Percentiles rank a stretch among this genome's conserved stretches.
phyloP scores from a whole-genome alignment of 305 asterid genomes.

The Fraxinus sp. region DNA sequence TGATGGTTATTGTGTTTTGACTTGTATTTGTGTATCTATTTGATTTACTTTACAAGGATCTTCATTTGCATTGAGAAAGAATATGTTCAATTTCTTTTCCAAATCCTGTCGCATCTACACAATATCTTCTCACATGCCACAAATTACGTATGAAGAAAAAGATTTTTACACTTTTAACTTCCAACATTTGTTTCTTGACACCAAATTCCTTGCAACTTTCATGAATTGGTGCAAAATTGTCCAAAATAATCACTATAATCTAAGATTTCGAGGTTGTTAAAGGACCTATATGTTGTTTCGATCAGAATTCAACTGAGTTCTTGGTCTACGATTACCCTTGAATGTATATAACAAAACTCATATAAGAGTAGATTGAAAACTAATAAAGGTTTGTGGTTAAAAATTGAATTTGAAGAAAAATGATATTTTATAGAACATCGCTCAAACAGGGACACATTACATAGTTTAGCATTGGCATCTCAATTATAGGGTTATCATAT shows the following conservation, averaged over 20 bases:
- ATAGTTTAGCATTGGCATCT: neutral
- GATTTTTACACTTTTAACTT: neutral
- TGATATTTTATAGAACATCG: no score
- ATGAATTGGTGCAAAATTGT: neutral
- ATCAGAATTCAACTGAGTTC: neutral
- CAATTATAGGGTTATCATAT: neutral
- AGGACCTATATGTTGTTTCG: neutral
- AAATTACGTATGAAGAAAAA: neutral
- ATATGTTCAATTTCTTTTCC: neutral
- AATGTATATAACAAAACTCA: neutral
- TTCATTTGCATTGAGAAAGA: conserved; percentile 2
- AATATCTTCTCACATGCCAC: neutral
- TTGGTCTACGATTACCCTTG: neutral
- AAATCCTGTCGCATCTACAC: neutral
- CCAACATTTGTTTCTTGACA: neutral
- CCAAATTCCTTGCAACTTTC: neutral
- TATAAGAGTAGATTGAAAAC: neutral
- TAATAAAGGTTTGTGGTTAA: neutral
- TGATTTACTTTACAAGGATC: conserved; percentile 15
- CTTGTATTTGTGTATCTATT: conserved; percentile 24
- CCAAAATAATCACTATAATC: neutral
- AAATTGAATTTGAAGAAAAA: neutral
- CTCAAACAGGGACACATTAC: neutral
- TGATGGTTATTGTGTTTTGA: conserved; percentile 19
- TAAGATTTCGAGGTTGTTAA: neutral